Percentiles rank a stretch among this genome's conserved stretches.
Evolutionary conservation across 169 alveolate species (phyloP).

Genomic region (Babesia bigemina): DNA sequence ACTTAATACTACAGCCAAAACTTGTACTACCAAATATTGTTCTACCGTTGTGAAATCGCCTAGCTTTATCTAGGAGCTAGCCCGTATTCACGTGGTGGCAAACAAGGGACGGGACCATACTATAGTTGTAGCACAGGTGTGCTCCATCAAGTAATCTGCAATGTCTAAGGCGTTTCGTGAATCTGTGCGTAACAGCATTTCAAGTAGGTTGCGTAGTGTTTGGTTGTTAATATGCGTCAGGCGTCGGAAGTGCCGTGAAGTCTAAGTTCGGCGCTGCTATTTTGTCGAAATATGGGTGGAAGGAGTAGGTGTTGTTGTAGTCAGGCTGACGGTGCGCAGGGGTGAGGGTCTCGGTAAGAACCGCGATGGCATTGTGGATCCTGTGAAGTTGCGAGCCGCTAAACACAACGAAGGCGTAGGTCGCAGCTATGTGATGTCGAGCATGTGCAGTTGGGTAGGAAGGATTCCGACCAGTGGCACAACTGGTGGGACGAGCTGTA

Average conservation of each 20-base stretch:
- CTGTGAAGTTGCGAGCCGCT: conserved; percentile 30
- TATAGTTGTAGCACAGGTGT: too few relatives aligned
- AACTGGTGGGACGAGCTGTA: conserved; percentile 71
- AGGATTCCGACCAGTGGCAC: conserved; percentile 51
- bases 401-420: conserved; percentile 51
- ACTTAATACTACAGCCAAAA: too few relatives aligned
- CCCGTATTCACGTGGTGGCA: too few relatives aligned
- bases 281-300: conserved; percentile 65
- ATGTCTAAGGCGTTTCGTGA: conserved; percentile 45
- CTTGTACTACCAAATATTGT: too few relatives aligned
- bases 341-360: conserved; percentile 67
- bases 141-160: background rate
- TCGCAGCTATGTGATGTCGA: background rate
- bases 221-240: background rate
- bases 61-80: too few relatives aligned
- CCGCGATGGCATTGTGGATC: conserved; percentile 51
- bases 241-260: background rate
- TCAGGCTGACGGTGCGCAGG: background rate
- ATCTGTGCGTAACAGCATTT: background rate
- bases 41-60: too few relatives aligned
- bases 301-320: conserved; percentile 33
- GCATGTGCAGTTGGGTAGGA: conserved; percentile 28
- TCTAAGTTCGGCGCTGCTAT: conserved; percentile 63
- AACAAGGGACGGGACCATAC: too few relatives aligned
- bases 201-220: background rate